Evolutionary conservation across 225 moss, liverwort and hornwort species (phyloP), one percentile per base, ranked within the genome.

Genomic region (Straminergon stramineum): DNA sequence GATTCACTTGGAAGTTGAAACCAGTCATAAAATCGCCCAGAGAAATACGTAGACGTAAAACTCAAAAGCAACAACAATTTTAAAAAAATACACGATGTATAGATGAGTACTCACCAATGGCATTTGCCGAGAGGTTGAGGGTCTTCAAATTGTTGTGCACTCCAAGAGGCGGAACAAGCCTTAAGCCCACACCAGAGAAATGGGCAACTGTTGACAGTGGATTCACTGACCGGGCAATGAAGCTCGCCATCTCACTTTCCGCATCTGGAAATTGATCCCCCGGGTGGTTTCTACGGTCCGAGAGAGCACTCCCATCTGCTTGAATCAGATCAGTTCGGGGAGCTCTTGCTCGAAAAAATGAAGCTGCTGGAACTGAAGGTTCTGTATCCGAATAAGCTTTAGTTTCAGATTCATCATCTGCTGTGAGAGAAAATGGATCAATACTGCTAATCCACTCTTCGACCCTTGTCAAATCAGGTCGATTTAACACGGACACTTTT

Each of bases 401-500:
- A 13, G 52, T 66, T 80, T 95, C 95, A 80, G 86, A 82, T 62
- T 94, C 95, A 52, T 95, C 95, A 7, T 92, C 95, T n/a, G 74
- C 89, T 76, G 90, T 63, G 55, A 94, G 78, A 39, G 90, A 84
- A 63, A 91, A 80, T 69, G 91, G 81, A 86, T 94, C 95, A 55
- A 97, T 93, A 71, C 56, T 96, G 74, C 87, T 95, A 45, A 99
- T 94, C 99, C 99, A 97, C 89, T 98, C 96, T 87, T 96, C 96
- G 43, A 98, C 96, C 62, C 98, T 92, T 69, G 91, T 94, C 84
- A 93, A 83, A 74, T 94, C 94, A 43, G 92, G 86, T 84, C 89
- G 95, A 52, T 87, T 91, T 30, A 81, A 66, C 28, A 67, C 26
- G 65, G 90, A 86, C 61, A 64, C 88, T 87, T 91, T 87, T 2